Base-by-base conservation (phyloP, 495 filamentous ascomycete genomes). In the Penicillium desertorum region DNA sequence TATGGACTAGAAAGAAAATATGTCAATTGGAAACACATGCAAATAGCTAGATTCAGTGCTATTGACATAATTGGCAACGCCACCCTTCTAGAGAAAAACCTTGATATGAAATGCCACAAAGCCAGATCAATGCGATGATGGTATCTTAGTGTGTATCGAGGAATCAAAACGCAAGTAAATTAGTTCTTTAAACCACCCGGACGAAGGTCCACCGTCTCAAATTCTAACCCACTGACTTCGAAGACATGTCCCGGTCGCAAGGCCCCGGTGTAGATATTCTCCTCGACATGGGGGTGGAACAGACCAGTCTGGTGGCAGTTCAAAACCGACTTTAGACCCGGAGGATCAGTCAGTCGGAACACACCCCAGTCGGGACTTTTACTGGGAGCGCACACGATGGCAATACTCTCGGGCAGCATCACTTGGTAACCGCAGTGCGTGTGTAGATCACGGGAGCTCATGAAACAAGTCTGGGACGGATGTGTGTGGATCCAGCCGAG, bases 401-500 rank as follows among this genome's bases (percentile, higher is more conserved):
- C 94, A 65, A 98, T 93, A 65, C 88, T 92, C 77, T 98, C 94
- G 16, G 89, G 84, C 68, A 98, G 80, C 91, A 94, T 95, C 25
- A 90, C 82, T 70, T 98, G 94, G 70, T 96, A 98, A 19, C 90
- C 91, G 30, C 82, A 81, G 64, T 97, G 94, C 0, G 95, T 98
- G 62, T 98, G 94, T 59, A 96, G 64, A 67, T 98, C 94, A 34
- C 92, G 80, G 32, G 87, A 92, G 72, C 91, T 96, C 90, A 98
- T 94, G 69, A 98, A 98, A 69, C 94, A 98, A 2, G 91, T 96
- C 75, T 98, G 95, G 0, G 86, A 89, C 0, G 94, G 94, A 68
- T 98, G 94, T 0, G 94, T 98, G 69, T 98, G 94, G 55, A 98
- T 98, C 94, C 94, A 98, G 52, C 94, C 94, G 9, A 97, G 80